Evolutionary conservation across 768 basidiomycete species (phyloP).

Genomic region (Dendrothele bispora): DNA sequence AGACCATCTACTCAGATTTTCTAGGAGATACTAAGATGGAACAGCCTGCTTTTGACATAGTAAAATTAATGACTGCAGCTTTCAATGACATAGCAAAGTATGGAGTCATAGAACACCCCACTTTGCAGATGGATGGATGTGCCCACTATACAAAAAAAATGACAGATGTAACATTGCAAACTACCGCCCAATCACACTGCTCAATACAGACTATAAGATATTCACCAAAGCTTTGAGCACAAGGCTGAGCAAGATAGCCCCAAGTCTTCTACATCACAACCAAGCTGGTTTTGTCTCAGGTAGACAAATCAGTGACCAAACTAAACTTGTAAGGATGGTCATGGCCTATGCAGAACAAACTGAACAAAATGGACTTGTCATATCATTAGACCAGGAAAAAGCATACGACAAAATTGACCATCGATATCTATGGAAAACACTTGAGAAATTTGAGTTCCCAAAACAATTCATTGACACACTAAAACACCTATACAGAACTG

Average conservation of each 20-base stretch:
- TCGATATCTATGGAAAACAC: slow-evolving; percentile 8
- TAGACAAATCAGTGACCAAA: slow-evolving; percentile 21
- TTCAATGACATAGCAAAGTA: slow-evolving; percentile 16
- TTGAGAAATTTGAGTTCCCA: slow-evolving; percentile 5
- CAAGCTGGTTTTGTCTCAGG: slow-evolving; percentile 29
- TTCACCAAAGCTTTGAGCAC: slow-evolving; percentile 22
- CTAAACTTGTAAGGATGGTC: slow-evolving; percentile 14
- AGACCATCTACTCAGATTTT: too few relatives aligned
- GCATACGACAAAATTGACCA: slow-evolving; percentile 9
- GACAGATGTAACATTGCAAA: slow-evolving; percentile 14
- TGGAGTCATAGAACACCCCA: slow-evolving; percentile 4
- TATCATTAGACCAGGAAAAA: slow-evolving; percentile 1
- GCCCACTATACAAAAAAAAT: slow-evolving; percentile 13
- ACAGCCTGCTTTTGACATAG: too few relatives aligned
- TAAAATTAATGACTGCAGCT: too few relatives aligned
- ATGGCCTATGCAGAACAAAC: slow-evolving; percentile 10
- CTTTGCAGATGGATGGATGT: slow-evolving; percentile 22
- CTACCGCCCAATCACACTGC: slow-evolving; percentile 19
- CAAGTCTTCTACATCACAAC: slow-evolving; percentile 17
- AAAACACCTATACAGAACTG: slow-evolving; percentile 17
- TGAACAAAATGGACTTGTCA: slow-evolving; percentile 11
- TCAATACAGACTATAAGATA: slow-evolving; percentile 28
- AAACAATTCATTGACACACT: slow-evolving; percentile 11
- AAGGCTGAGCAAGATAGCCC: slow-evolving; percentile 10
- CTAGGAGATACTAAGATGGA: too few relatives aligned